A percentile compares a stretch with the other conserved stretches of the same genome.
Conservation (phyloP, 176 grass and related monocot species). For the Puccinellia tenuiflora region DNA sequence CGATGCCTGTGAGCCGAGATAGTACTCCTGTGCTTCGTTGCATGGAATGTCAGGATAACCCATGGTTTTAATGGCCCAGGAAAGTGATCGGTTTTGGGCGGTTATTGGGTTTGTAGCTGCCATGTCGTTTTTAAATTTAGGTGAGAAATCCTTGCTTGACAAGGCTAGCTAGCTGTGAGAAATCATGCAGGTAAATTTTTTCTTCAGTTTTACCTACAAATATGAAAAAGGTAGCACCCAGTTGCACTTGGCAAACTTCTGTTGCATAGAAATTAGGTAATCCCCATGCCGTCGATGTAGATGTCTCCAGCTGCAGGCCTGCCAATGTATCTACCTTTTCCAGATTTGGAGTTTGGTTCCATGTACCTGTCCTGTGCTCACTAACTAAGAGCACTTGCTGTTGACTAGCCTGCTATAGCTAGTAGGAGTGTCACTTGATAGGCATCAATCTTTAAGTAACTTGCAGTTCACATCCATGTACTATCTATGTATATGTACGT, state of each 20-base stretch:
- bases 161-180: slow-evolving; percentile 36
- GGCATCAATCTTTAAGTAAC: slow-evolving; percentile 24
- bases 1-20: neutral
- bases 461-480: slow-evolving; percentile 23
- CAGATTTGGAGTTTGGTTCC: slow-evolving; percentile 25
- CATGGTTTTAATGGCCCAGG: slow-evolving; percentile 35
- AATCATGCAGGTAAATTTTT: slow-evolving; percentile 16
- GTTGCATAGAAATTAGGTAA: neutral
- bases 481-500: neutral
- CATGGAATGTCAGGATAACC: slow-evolving; percentile 26
- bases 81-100: neutral
- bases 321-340: neutral
- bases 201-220: neutral
- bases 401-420: neutral
- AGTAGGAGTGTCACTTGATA: neutral
- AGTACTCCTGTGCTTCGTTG: neutral
- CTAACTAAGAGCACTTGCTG: neutral
- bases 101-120: slow-evolving; percentile 53
- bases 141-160: slow-evolving; percentile 53
- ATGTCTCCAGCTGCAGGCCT: neutral
- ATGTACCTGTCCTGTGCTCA: neutral
- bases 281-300: neutral
- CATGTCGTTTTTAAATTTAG: slow-evolving; percentile 71
- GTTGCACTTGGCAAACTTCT: neutral
- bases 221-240: neutral